Conservation (phyloP, 805 yeast genomes). For the Saccharomycopsis sp. region DNA sequence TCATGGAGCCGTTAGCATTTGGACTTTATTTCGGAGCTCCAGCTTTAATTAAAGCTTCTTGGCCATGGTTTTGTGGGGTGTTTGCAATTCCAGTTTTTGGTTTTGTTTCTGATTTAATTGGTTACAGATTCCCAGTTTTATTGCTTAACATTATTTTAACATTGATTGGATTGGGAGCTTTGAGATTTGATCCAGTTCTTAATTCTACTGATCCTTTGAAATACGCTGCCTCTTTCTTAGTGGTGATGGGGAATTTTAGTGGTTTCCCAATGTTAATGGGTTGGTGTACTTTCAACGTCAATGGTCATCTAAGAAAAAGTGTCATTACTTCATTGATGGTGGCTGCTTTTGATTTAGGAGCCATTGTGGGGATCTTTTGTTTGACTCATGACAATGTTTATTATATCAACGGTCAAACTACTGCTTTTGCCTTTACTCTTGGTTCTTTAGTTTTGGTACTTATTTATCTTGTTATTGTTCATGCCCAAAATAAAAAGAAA, state of each 20-base stretch:
- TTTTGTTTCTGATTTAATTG: constrained; percentile 35
- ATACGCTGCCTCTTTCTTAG: constrained; percentile 54
- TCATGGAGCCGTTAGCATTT: constrained; percentile 41
- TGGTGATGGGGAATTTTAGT: constrained; percentile 47
- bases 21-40: neutral
- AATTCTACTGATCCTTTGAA: constrained; percentile 27
- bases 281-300: constrained; percentile 53
- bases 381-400: neutral
- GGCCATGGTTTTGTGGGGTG: constrained; percentile 3
- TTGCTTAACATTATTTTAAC: constrained; percentile 26
- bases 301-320: constrained; percentile 52
- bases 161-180: constrained; percentile 32
- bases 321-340: constrained; percentile 51
- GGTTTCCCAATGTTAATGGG: constrained; percentile 60
- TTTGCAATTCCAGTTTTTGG: constrained; percentile 26
- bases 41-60: neutral
- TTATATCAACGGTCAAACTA: neutral
- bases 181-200: constrained; percentile 37
- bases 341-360: constrained; percentile 66
- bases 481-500: constrained; percentile 21
- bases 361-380: constrained; percentile 48
- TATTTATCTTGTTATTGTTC: constrained; percentile 28
- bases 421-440: constrained; percentile 30
- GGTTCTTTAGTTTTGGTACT: constrained; percentile 28
- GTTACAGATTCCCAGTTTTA: constrained; percentile 25